Evolutionary conservation across 202 grass and related monocot genomes (phyloP), one percentile per base, ranked within the genome.

Genomic region (Zizania palustris): DNA sequence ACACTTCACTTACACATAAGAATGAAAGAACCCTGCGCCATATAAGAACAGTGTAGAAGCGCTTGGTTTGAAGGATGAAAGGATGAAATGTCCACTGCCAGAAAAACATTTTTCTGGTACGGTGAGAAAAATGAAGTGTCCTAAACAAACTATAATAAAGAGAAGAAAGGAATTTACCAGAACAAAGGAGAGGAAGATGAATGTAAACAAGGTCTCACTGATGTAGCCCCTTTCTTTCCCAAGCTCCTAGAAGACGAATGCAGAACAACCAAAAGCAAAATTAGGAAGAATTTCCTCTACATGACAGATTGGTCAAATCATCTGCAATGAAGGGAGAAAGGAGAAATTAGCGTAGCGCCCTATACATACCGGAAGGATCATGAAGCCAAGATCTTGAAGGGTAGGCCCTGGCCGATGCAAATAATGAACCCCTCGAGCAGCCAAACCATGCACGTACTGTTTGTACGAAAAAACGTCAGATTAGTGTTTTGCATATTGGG

Each of bases 401-500:
- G 78, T 87, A 21, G 93, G 93, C 10, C 93, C 93, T 68, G 89
- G 92, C 61, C 75, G 79, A 63, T 96, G 92, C 80, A 96, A 82
- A 76, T 96, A 96, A 77, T 96, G 92, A 65, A 96, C 93, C 72
- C 92, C 93, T 48, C 82, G 87, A 45, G 93, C 93, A n/a, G 93
- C 93, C 74, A 96, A 83, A 44, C 93, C 93, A 82, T 96, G 93
- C 45, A 92, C 84, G 70, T 92, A 96, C 89, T 96, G 20, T 45
- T 80, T 44, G 77, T 55, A 74, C 13, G 44, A n/a, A 72, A 49
- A 22, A 38, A 55, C 13, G 21, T 2, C 9, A 76, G 48, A 75
- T 67, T 34, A 61, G 41, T 60, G 11, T 42, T 19, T 42, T 19
- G 8, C 38, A 20, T 65, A 6, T 19, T 20, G 36, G 8, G 7